phyloP scores from a whole-genome alignment of 2,329 filamentous ascomycete species.

The Paramyrothecium sp. region DNA sequence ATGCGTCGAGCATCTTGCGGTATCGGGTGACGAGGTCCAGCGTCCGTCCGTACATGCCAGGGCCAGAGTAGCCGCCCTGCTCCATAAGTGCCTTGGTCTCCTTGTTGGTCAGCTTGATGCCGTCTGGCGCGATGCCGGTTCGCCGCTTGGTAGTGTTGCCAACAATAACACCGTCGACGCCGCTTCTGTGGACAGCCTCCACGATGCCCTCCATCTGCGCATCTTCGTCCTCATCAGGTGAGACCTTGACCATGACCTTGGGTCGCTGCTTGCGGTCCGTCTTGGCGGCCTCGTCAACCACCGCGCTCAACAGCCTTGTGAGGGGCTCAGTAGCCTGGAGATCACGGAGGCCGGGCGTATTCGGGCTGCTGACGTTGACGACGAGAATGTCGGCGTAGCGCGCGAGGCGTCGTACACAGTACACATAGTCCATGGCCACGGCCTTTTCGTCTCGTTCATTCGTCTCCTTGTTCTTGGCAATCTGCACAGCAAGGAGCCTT shows the following conservation, averaged over 20 bases:
- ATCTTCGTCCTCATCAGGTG: slow-evolving; percentile 87
- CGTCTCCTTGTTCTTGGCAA: slow-evolving; percentile 96
- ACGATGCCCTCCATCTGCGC: slow-evolving; percentile 86
- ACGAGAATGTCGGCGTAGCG: slow-evolving; percentile 94
- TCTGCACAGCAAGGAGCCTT: slow-evolving; percentile 81
- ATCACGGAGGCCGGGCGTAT: slow-evolving; percentile 86
- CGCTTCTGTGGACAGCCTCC: slow-evolving; percentile 76
- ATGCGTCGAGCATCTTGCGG: slow-evolving; percentile 62
- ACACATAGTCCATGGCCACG: slow-evolving; percentile 80
- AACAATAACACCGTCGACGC: slow-evolving; percentile 93
- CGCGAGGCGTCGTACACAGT: slow-evolving; percentile 79
- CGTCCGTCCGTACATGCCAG: slow-evolving; percentile 81
- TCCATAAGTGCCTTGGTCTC: slow-evolving; percentile 72
- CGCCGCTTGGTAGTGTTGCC: slow-evolving; percentile 94
- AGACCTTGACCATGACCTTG: slow-evolving; percentile 94
- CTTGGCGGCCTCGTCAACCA: slow-evolving; percentile 73
- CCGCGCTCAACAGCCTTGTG: slow-evolving; percentile 74
- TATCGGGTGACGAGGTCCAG: slow-evolving; percentile 78
- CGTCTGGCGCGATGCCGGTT: slow-evolving; percentile 65
- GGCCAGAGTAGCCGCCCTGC: slow-evolving; percentile 87
- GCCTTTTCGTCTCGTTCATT: slow-evolving; percentile 81
- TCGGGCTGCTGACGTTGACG: slow-evolving; percentile 95
- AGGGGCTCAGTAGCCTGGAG: slow-evolving; percentile 84
- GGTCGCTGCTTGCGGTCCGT: slow-evolving; percentile 66
- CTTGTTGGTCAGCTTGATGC: slow-evolving; percentile 60